These are phyloP conservation scores for Dryas octopetala DNA, from an alignment of 306 rosid species.

Conservation along the genomic window DNA sequence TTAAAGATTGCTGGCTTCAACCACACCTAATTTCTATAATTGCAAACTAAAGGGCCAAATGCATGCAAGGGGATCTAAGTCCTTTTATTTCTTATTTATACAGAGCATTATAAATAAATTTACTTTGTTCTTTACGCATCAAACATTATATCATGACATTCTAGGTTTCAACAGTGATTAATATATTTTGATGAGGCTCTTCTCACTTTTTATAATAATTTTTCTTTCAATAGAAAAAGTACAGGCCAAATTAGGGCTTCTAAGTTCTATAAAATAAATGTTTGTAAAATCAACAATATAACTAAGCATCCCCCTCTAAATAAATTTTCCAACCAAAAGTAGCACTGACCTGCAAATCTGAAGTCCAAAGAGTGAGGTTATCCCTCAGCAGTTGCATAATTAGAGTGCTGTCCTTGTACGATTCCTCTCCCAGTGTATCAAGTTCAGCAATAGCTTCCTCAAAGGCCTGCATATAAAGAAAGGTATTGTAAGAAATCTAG, in stretches of 20 bases:
- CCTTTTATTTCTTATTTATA: background rate
- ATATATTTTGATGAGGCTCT: background rate
- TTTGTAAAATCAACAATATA: background rate
- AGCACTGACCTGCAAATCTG: slow-evolving; percentile 42
- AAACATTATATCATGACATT: background rate
- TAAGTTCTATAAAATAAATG: background rate
- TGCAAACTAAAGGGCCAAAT: background rate
- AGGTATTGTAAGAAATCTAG: background rate
- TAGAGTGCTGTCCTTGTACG: slow-evolving; percentile 48
- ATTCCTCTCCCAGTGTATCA: slow-evolving; percentile 46
- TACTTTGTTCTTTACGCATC: background rate
- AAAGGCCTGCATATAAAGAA: slow-evolving; percentile 24
- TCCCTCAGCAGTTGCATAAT: slow-evolving; percentile 48
- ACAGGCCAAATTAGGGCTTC: background rate
- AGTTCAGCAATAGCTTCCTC: slow-evolving; percentile 49
- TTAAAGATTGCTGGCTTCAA: background rate
- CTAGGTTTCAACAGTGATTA: background rate
- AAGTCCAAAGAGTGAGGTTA: slow-evolving; percentile 52
- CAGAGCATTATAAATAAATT: background rate
- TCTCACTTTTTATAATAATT: background rate
- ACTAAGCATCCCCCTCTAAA: background rate
- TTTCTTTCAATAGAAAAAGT: background rate
- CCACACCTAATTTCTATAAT: background rate
- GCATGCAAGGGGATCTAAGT: background rate
- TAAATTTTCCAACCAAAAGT: background rate